A percentile compares a stretch with the other conserved stretches of the same genome.
Evolutionary conservation across 306 rosid species (phyloP).

Genomic region (Ormosia emarginata): DNA sequence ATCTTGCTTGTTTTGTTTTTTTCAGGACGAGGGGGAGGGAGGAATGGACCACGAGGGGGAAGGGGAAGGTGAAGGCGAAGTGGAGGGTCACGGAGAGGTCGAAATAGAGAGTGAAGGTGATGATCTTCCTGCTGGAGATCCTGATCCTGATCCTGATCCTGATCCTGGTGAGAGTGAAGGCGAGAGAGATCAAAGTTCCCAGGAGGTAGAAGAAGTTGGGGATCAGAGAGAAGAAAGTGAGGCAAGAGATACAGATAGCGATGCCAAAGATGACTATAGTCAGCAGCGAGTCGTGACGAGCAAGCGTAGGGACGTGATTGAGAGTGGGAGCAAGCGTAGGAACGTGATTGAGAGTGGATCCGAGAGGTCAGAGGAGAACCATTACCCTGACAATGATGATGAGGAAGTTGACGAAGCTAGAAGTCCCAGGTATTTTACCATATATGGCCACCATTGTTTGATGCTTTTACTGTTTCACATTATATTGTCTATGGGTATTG

Average conservation of each 20-base stretch:
- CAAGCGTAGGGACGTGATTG: constrained; percentile 29
- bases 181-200: constrained; percentile 88
- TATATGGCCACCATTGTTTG: too few relatives aligned
- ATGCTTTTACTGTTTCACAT: too few relatives aligned
- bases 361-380: constrained; percentile 78
- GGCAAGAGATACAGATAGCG: constrained; percentile 72
- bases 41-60: constrained; percentile 31
- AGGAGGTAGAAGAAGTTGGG: constrained; percentile 62
- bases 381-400: constrained; percentile 64
- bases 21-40: constrained; percentile 56
- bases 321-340: neutral
- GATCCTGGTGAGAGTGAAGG: constrained; percentile 71
- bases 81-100: constrained; percentile 83
- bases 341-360: constrained; percentile 81
- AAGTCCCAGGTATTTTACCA: constrained; percentile 53
- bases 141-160: constrained; percentile 30
- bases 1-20: too few relatives aligned
- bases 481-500: neutral
- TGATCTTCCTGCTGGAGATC: constrained; percentile 43
- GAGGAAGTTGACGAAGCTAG: constrained; percentile 71
- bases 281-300: constrained; percentile 63
- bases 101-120: constrained; percentile 92
- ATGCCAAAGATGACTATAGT: constrained; percentile 65
- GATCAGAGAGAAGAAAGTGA: constrained; percentile 80
- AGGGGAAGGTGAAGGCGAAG: constrained; percentile 64